These are phyloP conservation scores for Acanthamoeba castellanii DNA, from an alignment of 208 protist species.

Conservation along the genomic window DNA sequence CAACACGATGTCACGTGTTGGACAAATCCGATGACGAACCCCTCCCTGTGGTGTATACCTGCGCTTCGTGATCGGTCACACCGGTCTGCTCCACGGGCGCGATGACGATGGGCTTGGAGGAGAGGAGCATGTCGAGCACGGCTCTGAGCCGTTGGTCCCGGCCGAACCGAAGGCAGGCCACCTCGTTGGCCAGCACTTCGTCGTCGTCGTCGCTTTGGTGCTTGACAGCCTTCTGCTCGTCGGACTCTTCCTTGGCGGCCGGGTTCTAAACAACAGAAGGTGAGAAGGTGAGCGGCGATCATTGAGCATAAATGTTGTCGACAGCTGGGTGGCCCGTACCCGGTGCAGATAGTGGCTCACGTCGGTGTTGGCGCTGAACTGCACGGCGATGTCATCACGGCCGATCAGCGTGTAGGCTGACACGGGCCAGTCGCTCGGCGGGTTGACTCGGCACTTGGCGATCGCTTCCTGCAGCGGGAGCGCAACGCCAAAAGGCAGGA, in stretches of 20 bases:
- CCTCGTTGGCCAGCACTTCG: constrained; percentile 69
- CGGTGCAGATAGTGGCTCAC: neutral
- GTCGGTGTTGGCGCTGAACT: neutral
- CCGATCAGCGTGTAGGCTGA: constrained; percentile 79
- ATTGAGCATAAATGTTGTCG: neutral
- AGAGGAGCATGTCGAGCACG: constrained; percentile 79
- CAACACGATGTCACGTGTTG: neutral
- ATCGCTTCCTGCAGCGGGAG: constrained; percentile 83
- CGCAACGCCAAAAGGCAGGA: constrained; percentile 81
- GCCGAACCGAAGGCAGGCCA: constrained; percentile 78
- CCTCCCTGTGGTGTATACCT: neutral
- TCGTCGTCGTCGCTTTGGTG: neutral
- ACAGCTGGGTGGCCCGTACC: neutral
- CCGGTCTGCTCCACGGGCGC: neutral
- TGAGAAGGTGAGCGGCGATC: neutral
- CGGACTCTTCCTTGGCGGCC: neutral
- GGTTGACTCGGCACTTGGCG: constrained; percentile 74
- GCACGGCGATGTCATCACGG: constrained; percentile 80
- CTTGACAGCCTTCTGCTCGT: neutral
- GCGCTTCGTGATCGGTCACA: constrained; percentile 78
- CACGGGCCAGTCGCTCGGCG: constrained; percentile 77
- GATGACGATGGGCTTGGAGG: constrained; percentile 69
- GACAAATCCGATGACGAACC: neutral
- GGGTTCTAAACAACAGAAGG: neutral
- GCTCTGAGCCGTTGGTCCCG: constrained; percentile 79